Conservation (phyloP, 352 stramenopile species). For the Phytophthora cactorum region DNA sequence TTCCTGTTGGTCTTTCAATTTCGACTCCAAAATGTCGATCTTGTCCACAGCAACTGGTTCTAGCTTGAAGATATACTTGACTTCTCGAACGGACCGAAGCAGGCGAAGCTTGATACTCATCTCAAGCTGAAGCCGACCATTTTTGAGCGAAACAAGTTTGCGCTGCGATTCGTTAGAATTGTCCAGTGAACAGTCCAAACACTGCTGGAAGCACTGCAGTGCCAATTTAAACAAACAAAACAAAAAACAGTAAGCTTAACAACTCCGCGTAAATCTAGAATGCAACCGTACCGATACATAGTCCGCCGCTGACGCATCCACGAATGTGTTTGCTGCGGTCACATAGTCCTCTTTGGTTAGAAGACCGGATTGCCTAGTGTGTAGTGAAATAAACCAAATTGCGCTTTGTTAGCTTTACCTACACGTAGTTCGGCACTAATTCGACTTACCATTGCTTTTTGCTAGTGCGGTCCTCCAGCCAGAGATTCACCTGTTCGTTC, state of each 20-base stretch:
- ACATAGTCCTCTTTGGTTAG: constrained; percentile 28
- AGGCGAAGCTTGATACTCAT: constrained; percentile 19
- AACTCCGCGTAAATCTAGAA: no score
- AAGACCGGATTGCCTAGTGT: constrained; percentile 24
- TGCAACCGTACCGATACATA: constrained; percentile 27
- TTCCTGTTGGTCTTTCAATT: constrained; percentile 31
- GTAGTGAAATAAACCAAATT: neutral
- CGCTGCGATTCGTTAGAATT: constrained; percentile 5
- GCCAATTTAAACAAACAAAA: neutral
- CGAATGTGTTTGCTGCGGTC: constrained; percentile 20
- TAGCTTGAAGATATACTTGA: constrained; percentile 20
- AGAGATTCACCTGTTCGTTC: constrained; percentile 21
- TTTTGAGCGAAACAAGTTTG: neutral
- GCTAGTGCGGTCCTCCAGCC: constrained; percentile 18
- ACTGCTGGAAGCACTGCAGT: constrained; percentile 21
- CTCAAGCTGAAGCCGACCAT: constrained; percentile 10
- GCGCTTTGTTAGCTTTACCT: neutral
- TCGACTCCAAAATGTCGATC: constrained; percentile 29
- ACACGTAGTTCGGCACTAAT: neutral
- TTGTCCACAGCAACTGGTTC: constrained; percentile 17
- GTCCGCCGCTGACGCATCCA: constrained; percentile 18
- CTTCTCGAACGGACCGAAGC: constrained; percentile 11
- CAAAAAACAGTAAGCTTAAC: neutral
- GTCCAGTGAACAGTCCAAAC: constrained; percentile 13
- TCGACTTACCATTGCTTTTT: constrained; percentile 24